phyloP scores from a whole-genome alignment of 441 rosid genomes.

The Erysimum cheiri region DNA sequence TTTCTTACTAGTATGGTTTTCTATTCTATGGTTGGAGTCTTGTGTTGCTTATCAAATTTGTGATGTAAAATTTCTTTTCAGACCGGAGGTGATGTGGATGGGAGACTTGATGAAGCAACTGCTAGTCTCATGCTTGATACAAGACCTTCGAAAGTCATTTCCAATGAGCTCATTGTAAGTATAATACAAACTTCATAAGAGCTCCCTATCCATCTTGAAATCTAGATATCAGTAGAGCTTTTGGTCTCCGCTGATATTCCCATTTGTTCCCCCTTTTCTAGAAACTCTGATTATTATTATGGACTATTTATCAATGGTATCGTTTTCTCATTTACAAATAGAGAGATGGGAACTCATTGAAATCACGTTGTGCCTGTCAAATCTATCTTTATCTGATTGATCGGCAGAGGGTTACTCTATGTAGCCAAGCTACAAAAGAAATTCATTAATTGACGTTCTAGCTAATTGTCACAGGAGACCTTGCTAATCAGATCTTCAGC shows the following conservation, averaged over 20 bases:
- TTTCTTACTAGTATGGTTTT: conserved; percentile 24
- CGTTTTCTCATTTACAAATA: background rate
- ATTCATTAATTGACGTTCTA: background rate
- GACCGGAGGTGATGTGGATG: conserved; percentile 78
- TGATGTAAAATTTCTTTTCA: conserved; percentile 49
- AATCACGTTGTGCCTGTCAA: background rate
- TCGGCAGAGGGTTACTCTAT: background rate
- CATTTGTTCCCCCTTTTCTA: background rate
- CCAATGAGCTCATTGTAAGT: conserved; percentile 94
- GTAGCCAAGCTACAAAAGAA: background rate
- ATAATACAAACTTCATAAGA: conserved; percentile 33
- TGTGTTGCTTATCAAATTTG: conserved; percentile 23
- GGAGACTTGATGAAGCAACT: conserved; percentile 90
- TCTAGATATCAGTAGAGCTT: conserved; percentile 1
- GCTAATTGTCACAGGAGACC: background rate
- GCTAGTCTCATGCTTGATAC: conserved; percentile 91
- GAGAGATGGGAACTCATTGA: conserved; percentile 2
- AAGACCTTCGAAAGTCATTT: conserved; percentile 94
- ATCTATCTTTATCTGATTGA: conserved; percentile 10
- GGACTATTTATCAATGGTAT: conserved; percentile 13
- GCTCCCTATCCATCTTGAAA: conserved; percentile 12
- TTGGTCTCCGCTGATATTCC: conserved; percentile 16
- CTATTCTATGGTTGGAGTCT: conserved; percentile 1
- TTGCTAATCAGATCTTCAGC: conserved; percentile 5
- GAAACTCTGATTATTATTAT: background rate